Evolutionary conservation across 2,329 filamentous ascomycete genomes (phyloP).

Genomic region (Sclerotinia nivalis): DNA sequence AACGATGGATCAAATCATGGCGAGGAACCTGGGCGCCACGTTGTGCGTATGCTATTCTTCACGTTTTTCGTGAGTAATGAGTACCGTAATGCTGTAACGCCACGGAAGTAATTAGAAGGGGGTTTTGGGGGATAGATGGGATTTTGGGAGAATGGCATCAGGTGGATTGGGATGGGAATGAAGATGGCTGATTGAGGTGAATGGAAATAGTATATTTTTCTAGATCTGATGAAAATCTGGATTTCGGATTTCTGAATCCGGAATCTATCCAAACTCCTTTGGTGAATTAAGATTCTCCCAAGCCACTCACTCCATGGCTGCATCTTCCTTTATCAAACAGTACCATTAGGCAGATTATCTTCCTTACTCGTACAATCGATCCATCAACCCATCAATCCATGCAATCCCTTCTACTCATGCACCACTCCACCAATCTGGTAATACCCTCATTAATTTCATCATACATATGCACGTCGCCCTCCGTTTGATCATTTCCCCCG

Average conservation of each 20-base stretch:
- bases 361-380: neutral
- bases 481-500: neutral
- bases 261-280: neutral
- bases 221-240: neutral
- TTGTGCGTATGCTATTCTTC: neutral
- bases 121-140: neutral
- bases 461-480: neutral
- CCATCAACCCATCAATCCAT: neutral
- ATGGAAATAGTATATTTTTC: neutral
- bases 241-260: neutral
- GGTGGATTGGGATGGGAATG: neutral
- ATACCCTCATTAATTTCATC: neutral
- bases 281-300: neutral
- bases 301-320: neutral
- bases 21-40: conserved; percentile 16
- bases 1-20: conserved; percentile 21
- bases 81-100: neutral
- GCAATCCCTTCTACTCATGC: too few species aligned
- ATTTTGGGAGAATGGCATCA: neutral
- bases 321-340: neutral
- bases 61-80: neutral
- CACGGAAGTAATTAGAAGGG: neutral
- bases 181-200: neutral
- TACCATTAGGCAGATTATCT: neutral
- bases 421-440: neutral